Evolutionary conservation across 257 asterid genomes (phyloP).

Genomic region (Echites panduratus): DNA sequence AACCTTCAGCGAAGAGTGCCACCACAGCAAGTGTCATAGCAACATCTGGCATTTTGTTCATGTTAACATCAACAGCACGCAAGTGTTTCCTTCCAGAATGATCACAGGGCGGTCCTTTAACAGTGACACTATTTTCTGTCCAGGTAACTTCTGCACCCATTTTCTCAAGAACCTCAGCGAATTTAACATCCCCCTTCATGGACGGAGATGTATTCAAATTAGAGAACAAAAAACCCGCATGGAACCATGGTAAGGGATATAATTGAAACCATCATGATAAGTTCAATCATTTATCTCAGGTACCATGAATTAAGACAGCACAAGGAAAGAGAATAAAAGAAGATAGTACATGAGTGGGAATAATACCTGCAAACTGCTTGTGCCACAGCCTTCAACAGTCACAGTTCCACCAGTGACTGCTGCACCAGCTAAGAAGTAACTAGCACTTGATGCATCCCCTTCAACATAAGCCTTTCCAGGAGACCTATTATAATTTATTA

Average conservation of each 20-base stretch:
- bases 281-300: not conserved
- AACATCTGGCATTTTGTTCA: constrained; percentile 99
- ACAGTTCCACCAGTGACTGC: constrained; percentile 92
- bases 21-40: constrained; percentile 99
- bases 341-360: not conserved
- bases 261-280: constrained; percentile 4
- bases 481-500: constrained; percentile 42
- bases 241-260: not conserved
- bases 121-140: constrained; percentile 97
- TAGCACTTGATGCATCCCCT: constrained; percentile 99
- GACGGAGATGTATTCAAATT: constrained; percentile 8
- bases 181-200: constrained; percentile 85
- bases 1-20: constrained; percentile 93
- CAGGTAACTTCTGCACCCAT: constrained; percentile 95
- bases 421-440: constrained; percentile 99
- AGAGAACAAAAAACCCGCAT: constrained; percentile 6
- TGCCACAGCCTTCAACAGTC: constrained; percentile 97
- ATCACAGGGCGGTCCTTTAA: constrained; percentile 69
- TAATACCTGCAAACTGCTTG: constrained; percentile 92
- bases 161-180: constrained; percentile 92
- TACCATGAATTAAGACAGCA: not conserved
- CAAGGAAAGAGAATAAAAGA: not conserved
- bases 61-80: constrained; percentile 74
- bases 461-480: constrained; percentile 95
- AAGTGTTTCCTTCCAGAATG: constrained; percentile 65